Evolutionary conservation across 768 basidiomycete genomes (phyloP), one percentile per base, ranked within the genome.

Genomic region (Boletus bicolor): DNA sequence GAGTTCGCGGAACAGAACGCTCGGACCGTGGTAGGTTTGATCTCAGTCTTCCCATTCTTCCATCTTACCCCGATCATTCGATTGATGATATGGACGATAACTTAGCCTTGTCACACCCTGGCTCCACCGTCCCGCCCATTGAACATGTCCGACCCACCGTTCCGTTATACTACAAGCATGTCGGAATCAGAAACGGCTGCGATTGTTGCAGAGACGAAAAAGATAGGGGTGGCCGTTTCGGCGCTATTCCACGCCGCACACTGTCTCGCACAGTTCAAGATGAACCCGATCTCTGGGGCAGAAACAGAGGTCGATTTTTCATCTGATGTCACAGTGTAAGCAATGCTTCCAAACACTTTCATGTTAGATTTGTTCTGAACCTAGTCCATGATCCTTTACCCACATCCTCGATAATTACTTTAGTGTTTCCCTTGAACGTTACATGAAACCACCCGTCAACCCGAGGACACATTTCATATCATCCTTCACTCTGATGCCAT

Each of bases 161-260:
- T 63, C 24, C 41, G 35, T 6, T 50, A 56, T 24, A 32, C 47
- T 10, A 26, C 39, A 3, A 34, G 28, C 3, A 0, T 44, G 4
- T 59, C 63, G 0, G 53, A 55, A 35, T 30, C 41, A 5, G 55
- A 63, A 38, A 63, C 60, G 0, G 46, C 54, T 8, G 57, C 56
- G 19, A 46, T 68, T 2, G 26, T 57, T 24, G 51, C 53, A 12
- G 45, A 49, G 42, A 19, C 60, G 10, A 64, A 57, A 15, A 42
- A 47, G 32, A 12, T 55, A 6, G 58, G 66, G 0, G 37, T 62
- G 21, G 47, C 66, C 0, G 24, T 63, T 21, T 50, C 66, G 4
- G 15, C 53, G 8, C 34, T 70, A 19, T 60, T 70, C 38, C 53
- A 65, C 1, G 68, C 67, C 10, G 65, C 67, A 28, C 53, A 66